Percentiles rank a stretch among this genome's conserved stretches.
Evolutionary conservation across 2,329 filamentous ascomycete species (phyloP).

Genomic region (Tolypocladium cylindrosporum): DNA sequence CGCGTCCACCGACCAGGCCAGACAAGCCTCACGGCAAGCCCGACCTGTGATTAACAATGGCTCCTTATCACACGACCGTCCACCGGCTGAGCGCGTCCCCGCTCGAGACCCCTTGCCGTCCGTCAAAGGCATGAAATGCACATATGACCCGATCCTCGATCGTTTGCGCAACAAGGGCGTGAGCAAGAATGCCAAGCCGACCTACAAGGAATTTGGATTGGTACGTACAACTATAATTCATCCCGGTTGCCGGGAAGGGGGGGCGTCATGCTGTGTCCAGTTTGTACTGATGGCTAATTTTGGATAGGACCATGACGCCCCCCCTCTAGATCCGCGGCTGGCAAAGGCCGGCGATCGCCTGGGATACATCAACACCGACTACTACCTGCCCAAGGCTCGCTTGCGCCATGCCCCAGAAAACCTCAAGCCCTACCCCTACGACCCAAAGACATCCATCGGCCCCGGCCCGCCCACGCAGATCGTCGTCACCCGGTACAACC

Average conservation of each 20-base stretch:
- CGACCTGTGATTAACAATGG: constrained; percentile 19
- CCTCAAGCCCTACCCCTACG: constrained; percentile 71
- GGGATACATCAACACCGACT: constrained; percentile 60
- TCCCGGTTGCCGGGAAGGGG: constrained; percentile 26
- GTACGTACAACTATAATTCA: constrained; percentile 47
- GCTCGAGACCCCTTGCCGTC: constrained; percentile 46
- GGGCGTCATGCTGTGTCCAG: constrained; percentile 46
- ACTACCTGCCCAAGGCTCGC: constrained; percentile 61
- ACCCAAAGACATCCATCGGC: constrained; percentile 73
- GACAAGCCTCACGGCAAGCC: constrained; percentile 15
- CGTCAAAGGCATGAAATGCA: constrained; percentile 47
- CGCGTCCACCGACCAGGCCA: constrained; percentile 30
- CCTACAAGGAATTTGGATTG: constrained; percentile 54
- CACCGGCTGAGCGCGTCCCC: constrained; percentile 32
- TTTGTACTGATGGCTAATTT: constrained; percentile 48
- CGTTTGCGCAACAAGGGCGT: constrained; percentile 36
- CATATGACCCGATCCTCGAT: constrained; percentile 50
- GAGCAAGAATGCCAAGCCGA: constrained; percentile 48
- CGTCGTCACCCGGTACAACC: constrained; percentile 93
- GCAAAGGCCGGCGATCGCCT: constrained; percentile 51
- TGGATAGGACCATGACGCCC: constrained; percentile 68
- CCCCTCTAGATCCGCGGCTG: constrained; percentile 74
- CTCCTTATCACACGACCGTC: constrained; percentile 23
- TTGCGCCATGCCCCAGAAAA: constrained; percentile 66
- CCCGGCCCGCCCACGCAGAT: constrained; percentile 85